Percentiles rank a stretch among this genome's conserved stretches.
phyloP scores from a whole-genome alignment of 2,329 filamentous ascomycete genomes.

The Leptographium radiaticola region DNA sequence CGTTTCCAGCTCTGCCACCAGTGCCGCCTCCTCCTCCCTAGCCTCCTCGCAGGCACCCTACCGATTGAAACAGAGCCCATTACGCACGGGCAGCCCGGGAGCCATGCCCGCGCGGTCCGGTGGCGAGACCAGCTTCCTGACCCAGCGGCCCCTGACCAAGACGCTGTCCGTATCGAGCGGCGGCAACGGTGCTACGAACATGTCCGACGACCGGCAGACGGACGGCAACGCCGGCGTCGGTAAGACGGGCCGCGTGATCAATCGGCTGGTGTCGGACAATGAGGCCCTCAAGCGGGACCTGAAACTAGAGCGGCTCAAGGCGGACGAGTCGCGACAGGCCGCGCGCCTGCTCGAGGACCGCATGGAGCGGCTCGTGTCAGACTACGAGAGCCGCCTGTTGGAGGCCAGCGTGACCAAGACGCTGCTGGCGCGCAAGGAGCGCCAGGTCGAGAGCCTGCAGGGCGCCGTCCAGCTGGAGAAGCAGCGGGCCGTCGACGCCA shows the following conservation, averaged over 20 bases:
- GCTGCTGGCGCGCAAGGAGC: conserved; percentile 57
- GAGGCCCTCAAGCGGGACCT: conserved; percentile 64
- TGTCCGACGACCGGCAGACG: conserved; percentile 10
- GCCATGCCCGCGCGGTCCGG: conserved; percentile 1
- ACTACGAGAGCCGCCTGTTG: conserved; percentile 57
- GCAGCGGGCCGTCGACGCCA: conserved; percentile 44
- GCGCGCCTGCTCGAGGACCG: conserved; percentile 57
- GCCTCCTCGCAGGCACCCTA: conserved; percentile 18
- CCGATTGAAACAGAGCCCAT: conserved; percentile 17
- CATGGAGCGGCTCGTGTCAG: conserved; percentile 52
- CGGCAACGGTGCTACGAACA: background rate
- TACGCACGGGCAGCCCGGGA: conserved; percentile 2
- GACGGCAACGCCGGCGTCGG: conserved; percentile 50
- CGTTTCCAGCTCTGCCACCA: conserved; percentile 41
- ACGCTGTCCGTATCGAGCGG: background rate
- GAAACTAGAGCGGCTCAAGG: conserved; percentile 48
- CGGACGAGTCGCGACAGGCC: conserved; percentile 59
- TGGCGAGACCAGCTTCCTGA: conserved; percentile 12
- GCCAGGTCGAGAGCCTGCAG: conserved; percentile 58
- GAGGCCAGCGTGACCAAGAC: conserved; percentile 61
- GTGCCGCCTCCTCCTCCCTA: conserved; percentile 27
- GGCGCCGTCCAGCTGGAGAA: conserved; percentile 51
- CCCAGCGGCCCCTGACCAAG: background rate
- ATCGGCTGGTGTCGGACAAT: conserved; percentile 69
- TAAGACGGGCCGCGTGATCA: conserved; percentile 68